Base-by-base conservation (phyloP, 495 filamentous ascomycete species). In the Monascus purpureus region DNA sequence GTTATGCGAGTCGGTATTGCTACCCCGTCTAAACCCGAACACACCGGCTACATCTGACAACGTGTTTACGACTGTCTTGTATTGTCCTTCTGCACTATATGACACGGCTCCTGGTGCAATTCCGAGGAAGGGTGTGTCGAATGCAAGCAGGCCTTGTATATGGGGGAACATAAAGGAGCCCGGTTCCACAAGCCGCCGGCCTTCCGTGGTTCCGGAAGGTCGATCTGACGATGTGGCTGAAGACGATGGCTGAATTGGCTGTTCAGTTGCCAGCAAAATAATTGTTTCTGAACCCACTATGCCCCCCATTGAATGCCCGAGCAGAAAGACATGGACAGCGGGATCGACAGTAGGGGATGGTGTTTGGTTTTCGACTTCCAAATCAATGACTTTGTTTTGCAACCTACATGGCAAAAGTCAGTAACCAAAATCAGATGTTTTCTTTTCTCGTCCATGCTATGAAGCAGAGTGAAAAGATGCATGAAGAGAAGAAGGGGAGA, bases 271-370 rank as follows among this genome's bases (percentile, higher is more conserved):
- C 12, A 90, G 63, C 9, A 71, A 57, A 28, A 95, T 67, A 25
- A 90, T 57, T 0, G 82, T 76, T 36, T 97, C 90, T 13, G 86
- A 87, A 15, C 82, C 90, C 9, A 97, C 85, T 43, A 97, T 94
- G 38, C 90, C 90, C 41, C 87, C 90, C 90, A 97, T 97, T 8
- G 78, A 85, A 50, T 97, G 90, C 8, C 92, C 88, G 23, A 94
- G 62, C 0, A 97, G 61, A 39, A 95, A 69, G 14, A 78, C 78
- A 45, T 71, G 81, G 15, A 97, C 85, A 2, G 77, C 82, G 6
- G 88, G 87, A 30, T 94, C 84, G 43, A 93, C 64, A 13, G 82
- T 94, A 2, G 88, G 90, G 0, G 80, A 85, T 26, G 82, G 72
- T 0, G 84, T 90, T n/a, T 65, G 63, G 45, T 77, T 75, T 17